Conservation (phyloP, 2,329 filamentous ascomycete species). For the Fusarium buxicola region DNA sequence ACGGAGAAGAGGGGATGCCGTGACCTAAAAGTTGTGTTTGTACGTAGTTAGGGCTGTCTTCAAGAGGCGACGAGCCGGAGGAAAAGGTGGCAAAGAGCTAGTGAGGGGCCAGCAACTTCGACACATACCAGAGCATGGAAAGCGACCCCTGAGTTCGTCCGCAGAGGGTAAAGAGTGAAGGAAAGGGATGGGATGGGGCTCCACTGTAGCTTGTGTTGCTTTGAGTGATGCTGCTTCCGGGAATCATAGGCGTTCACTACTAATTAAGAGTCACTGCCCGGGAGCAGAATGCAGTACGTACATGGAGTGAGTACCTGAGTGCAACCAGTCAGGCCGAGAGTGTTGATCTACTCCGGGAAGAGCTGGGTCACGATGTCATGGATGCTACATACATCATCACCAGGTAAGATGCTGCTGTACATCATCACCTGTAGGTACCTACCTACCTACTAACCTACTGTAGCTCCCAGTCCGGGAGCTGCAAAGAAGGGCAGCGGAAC, state of each 20-base stretch:
- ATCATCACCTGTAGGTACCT: background rate
- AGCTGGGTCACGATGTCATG: slow-evolving; percentile 8
- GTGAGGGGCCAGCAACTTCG: slow-evolving; percentile 2
- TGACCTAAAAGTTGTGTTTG: too few relatives aligned
- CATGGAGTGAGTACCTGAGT: background rate
- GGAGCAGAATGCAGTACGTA: background rate
- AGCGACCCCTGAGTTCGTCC: background rate
- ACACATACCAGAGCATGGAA: slow-evolving; percentile 29
- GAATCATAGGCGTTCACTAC: slow-evolving; percentile 23
- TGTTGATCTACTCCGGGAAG: slow-evolving; percentile 13
- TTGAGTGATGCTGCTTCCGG: slow-evolving; percentile 39
- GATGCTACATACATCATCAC: slow-evolving; percentile 5
- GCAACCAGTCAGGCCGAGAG: slow-evolving; percentile 2
- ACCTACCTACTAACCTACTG: slow-evolving; percentile 19
- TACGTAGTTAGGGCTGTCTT: too few relatives aligned
- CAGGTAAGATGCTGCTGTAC: background rate
- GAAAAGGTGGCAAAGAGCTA: slow-evolving; percentile 11
- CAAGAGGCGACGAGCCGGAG: background rate
- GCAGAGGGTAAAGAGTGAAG: slow-evolving; percentile 10
- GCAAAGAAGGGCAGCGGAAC: slow-evolving; percentile 45
- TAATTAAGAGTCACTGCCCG: slow-evolving; percentile 1
- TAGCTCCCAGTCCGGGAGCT: slow-evolving; percentile 43
- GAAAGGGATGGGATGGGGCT: slow-evolving; percentile 1
- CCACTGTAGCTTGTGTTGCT: slow-evolving; percentile 18
- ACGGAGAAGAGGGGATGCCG: background rate